Evolutionary conservation across 179 eudicot genomes (phyloP).

Genomic region (Actinidia arguta): DNA sequence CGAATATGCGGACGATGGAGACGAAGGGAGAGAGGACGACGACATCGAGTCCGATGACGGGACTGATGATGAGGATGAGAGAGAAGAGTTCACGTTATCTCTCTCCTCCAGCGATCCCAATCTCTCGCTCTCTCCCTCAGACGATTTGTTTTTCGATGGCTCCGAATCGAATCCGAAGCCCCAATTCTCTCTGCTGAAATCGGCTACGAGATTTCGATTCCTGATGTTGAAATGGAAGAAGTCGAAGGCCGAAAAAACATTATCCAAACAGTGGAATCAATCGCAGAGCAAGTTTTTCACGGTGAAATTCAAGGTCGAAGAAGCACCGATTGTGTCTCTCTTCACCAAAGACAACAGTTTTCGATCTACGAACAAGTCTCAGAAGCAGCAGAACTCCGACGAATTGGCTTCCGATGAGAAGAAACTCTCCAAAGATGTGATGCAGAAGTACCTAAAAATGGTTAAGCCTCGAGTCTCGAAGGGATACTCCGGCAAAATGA

Average conservation of each 20-base stretch:
- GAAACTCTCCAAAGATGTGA: constrained; percentile 49
- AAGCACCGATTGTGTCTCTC: constrained; percentile 62
- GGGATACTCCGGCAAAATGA: constrained; percentile 44
- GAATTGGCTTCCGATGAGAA: constrained; percentile 42
- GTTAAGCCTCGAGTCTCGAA: constrained; percentile 80
- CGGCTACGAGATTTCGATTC: constrained; percentile 56
- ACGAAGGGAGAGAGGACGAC: not conserved
- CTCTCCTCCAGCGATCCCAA: constrained; percentile 32
- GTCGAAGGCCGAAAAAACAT: constrained; percentile 28
- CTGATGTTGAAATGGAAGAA: constrained; percentile 66
- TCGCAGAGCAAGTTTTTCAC: constrained; percentile 41
- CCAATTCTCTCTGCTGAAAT: constrained; percentile 38
- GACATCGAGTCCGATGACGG: not conserved
- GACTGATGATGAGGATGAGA: not conserved
- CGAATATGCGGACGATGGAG: not conserved
- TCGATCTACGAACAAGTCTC: not conserved
- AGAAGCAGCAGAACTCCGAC: constrained; percentile 6
- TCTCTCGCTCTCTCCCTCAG: constrained; percentile 51
- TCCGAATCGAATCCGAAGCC: constrained; percentile 37
- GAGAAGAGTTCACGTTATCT: constrained; percentile 21
- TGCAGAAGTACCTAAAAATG: constrained; percentile 73
- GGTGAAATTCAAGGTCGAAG: constrained; percentile 63
- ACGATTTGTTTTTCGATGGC: constrained; percentile 52
- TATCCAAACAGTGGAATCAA: constrained; percentile 1
- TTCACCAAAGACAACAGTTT: constrained; percentile 63